Evolutionary conservation across 306 rosid genomes (phyloP).

Genomic region (Vicia faba): DNA sequence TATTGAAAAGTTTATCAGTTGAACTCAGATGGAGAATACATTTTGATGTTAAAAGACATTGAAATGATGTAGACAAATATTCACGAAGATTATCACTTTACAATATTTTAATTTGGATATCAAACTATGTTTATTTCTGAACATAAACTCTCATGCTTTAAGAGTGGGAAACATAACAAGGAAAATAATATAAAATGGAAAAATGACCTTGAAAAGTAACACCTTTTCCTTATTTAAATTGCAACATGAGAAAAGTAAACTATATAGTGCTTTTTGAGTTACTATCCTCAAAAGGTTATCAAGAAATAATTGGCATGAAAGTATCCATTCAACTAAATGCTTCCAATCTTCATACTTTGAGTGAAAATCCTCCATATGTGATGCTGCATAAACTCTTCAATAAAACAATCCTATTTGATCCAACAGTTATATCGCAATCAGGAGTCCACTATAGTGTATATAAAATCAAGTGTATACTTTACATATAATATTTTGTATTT

Average conservation of each 20-base stretch:
- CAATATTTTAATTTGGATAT: too few species aligned
- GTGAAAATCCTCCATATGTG: constrained; percentile 31
- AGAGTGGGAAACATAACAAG: neutral
- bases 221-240: constrained; percentile 16
- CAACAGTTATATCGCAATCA: constrained; percentile 39
- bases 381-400: constrained; percentile 35
- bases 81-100: too few species aligned
- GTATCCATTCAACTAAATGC: too few species aligned
- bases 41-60: too few species aligned
- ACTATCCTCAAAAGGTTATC: constrained; percentile 15
- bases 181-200: neutral
- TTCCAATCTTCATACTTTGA: too few species aligned
- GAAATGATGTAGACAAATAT: too few species aligned
- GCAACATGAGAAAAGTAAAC: constrained; percentile 9
- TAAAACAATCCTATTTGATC: constrained; percentile 28
- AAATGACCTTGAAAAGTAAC: neutral
- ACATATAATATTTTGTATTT: constrained; percentile 19
- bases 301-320: constrained; percentile 32
- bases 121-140: too few species aligned
- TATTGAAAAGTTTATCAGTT: too few species aligned
- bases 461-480: constrained; percentile 3
- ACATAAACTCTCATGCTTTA: neutral
- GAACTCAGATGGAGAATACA: too few species aligned
- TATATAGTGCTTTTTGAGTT: constrained; percentile 21
- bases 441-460: neutral